Conservation (phyloP, 352 stramenopile genomes). For the Halophytophthora polymorphica region DNA sequence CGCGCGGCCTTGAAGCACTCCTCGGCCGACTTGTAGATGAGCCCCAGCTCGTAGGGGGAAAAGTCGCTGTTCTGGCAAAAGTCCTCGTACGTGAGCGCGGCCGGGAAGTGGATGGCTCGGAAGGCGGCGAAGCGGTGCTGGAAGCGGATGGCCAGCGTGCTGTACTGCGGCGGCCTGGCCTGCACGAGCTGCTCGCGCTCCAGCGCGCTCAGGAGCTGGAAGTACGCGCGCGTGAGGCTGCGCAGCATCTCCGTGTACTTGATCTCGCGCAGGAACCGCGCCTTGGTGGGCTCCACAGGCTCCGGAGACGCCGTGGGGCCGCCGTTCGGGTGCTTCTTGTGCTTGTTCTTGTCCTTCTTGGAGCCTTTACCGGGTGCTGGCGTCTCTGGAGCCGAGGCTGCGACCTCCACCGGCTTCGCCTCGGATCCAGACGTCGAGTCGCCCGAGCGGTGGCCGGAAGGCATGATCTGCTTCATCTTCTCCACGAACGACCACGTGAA, state of each 20-base stretch:
- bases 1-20: conserved; percentile 81
- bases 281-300: conserved; percentile 41
- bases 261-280: conserved; percentile 70
- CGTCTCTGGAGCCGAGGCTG: conserved; percentile 5
- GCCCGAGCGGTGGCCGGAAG: conserved; percentile 11
- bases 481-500: conserved; percentile 81
- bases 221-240: conserved; percentile 74
- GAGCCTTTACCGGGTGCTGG: conserved; percentile 17
- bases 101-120: conserved; percentile 67
- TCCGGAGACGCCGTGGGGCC: background rate
- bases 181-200: conserved; percentile 67
- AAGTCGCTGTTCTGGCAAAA: conserved; percentile 81
- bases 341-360: conserved; percentile 37
- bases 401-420: conserved; percentile 6
- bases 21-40: conserved; percentile 84
- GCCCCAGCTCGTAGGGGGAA: conserved; percentile 55
- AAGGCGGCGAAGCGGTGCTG: conserved; percentile 78
- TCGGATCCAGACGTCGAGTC: conserved; percentile 3
- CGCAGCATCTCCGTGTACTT: conserved; percentile 77
- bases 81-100: conserved; percentile 66
- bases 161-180: conserved; percentile 46
- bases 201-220: conserved; percentile 73
- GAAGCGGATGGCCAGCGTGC: conserved; percentile 66
- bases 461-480: conserved; percentile 76
- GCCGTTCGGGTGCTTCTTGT: conserved; percentile 35